Base-by-base conservation (phyloP, 495 filamentous ascomycete species). In the Saxispiralis lemnorum region DNA sequence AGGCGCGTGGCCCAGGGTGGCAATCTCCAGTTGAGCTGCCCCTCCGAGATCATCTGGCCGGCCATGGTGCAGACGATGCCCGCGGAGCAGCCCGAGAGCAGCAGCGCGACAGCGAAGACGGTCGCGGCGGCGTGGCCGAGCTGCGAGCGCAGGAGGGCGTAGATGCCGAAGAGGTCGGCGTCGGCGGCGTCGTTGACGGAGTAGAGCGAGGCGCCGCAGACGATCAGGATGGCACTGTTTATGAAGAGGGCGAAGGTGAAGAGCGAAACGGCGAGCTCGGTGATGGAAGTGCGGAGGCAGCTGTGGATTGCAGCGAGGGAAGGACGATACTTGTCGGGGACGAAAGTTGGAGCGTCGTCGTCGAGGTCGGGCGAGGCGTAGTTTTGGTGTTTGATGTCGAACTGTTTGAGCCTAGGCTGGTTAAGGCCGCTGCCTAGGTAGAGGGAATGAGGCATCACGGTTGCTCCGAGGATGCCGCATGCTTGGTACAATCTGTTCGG, bases 161-260 rank as follows among this genome's bases (percentile, higher is more conserved):
- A 76, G 49, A 94, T 89, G 16, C 72, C 74, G 57, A 88, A 93
- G 30, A 94, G 74, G 45, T 86, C 79, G 14, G 79, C 83, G 44
- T 70, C 61, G 28, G 66, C 60, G 2, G 76, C 74, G 11, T 66
- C 64, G 2, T 65, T 53, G 15, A 66, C 70, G 21, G 60, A 56
- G 51, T 75, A 84, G 0, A 93, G 74, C 0, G 79, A 76, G 5
- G 84, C 78, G 30, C 84, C 86, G 1, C 85, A 81, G 15, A 86
- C 80, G 56, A 94, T 89, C 37, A 94, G 74, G 54, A 94, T 93
- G 43, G 86, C 71, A 46, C 75, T 81, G 63, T 93, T 94, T 53
- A 94, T 83, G 50, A 94, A 93, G 35, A 93, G 72, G 6, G 86
- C 86, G 54, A 92, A 89, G 14, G 83, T 83, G 55, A 87, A 83